Base-by-base conservation (phyloP, 306 rosid genomes). In the Chamaecrista fasciculata region DNA sequence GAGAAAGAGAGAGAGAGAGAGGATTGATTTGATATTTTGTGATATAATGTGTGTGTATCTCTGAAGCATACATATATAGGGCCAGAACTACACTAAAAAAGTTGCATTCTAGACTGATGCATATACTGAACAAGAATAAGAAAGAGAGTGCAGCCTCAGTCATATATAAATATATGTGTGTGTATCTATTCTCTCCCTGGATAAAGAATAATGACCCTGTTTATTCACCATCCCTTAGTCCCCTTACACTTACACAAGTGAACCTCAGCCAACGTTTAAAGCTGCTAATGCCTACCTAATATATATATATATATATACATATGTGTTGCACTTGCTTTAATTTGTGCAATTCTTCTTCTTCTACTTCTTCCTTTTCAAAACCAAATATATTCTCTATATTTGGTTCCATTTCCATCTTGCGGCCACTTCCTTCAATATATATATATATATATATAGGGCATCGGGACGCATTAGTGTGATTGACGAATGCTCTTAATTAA, bases 191-290 rank as follows among this genome's bases (percentile, higher is more conserved):
- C 69, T 59, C 43, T 50, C 46, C 55, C 62, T 71, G 78, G 58
- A 66, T 46, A 65, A 20, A 26, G 16, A 58, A 43, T 29, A 21
- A 23, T n/a, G 44, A 67, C 52, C 42, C 72, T 28, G 57, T 26
- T 57, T 47, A 31, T 46, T 49, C 24, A 26, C 48, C 31, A 52
- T 55, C 11, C 47, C 21, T 62, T n/a, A n/a, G n/a, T n/a, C n/a
- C n/a, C n/a, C n/a, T n/a, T n/a, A n/a, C n/a, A n/a, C n/a, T n/a
- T 57, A 63, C 63, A 58, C 18, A 58, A 58, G 40, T 58, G 56
- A 57, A n/a, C n/a, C n/a, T n/a, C n/a, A n/a, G 75, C 39, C 82
- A 82, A 78, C 79, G 86, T 75, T 74, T 80, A 80, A 85, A 82
- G 85, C 79, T 80, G 87, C 46, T 60, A 63, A 18, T 10, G n/a